Evolutionary conservation across 441 rosid species (phyloP), one percentile per base, ranked within the genome.

Genomic region (Gossypium armourianum): DNA sequence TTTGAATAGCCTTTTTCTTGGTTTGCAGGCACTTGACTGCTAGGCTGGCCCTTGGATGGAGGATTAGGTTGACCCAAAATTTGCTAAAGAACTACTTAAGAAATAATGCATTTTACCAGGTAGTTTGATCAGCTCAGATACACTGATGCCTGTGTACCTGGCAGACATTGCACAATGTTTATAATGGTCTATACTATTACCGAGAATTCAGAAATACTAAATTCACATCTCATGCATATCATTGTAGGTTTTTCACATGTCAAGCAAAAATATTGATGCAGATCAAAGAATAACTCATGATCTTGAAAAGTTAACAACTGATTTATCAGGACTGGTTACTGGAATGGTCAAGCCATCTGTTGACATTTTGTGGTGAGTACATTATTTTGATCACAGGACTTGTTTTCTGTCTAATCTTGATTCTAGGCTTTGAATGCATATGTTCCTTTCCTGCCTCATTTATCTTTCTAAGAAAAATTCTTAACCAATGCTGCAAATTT

Each of bases 271-370:
- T 61, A 83, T 95, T 70, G 99, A 95, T 81, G 98, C 96, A 7
- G 99, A 96, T 80, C 99, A 96, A 83, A 85, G 99, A 83, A 81
- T 96, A 62, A 96, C 98, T 62, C 88, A 88, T 67, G 99, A 96
- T 87, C 87, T 96, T 56, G 99, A 93, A 74, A 96, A 92, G 80
- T 81, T 96, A 75, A 86, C 98, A 49, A 65, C 85, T 24, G 97
- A 93, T 79, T 83, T 96, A 72, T 86, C 99, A 54, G 97, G 97
- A 72, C 78, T 96, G 60, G 94, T 96, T 57, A 93, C 99, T 71
- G 99, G 98, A 80, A 88, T 96, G 99, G 99, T 96, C 45, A 93
- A 96, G 89, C 99, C 99, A 76, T 85, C 88, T 19, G 97, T 96
- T 71, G 97, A 96, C 84, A 96, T 93, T 83, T 67, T 96, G 43